Conservation (phyloP, 768 basidiomycete species). For the Pilatotrama ljubarskyi region DNA sequence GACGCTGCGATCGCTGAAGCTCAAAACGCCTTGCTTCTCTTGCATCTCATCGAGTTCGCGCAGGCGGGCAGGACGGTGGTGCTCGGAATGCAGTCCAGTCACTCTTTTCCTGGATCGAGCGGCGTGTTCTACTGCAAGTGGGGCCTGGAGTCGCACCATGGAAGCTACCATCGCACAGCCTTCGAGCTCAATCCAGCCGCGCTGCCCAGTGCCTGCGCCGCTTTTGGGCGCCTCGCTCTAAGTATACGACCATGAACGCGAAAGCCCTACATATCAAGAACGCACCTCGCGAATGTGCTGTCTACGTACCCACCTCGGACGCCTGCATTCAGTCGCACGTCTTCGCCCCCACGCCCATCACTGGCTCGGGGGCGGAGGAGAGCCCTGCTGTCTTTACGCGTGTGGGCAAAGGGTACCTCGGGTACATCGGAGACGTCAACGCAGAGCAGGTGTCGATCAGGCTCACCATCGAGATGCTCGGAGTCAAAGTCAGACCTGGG, state of each 20-base stretch:
- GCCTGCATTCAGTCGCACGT: slow-evolving; percentile 27
- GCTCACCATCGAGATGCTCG: slow-evolving; percentile 21
- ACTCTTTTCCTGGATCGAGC: slow-evolving; percentile 27
- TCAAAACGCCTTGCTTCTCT: slow-evolving; percentile 26
- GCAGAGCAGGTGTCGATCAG: slow-evolving; percentile 26
- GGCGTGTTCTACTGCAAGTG: slow-evolving; percentile 4
- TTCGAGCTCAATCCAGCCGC: slow-evolving; percentile 34
- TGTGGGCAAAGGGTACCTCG: slow-evolving; percentile 33
- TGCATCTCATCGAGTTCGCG: slow-evolving; percentile 38
- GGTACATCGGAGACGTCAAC: slow-evolving; percentile 39
- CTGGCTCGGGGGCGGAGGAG: slow-evolving; percentile 20
- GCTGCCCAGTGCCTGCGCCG: neutral
- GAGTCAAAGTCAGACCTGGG: slow-evolving; percentile 9
- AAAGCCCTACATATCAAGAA: slow-evolving; percentile 40
- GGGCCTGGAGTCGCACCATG: slow-evolving; percentile 39
- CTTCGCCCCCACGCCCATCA: slow-evolving; percentile 13
- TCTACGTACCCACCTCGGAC: slow-evolving; percentile 33
- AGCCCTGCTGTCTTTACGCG: slow-evolving; percentile 26
- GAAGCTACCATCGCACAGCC: slow-evolving; percentile 43
- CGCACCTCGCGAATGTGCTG: slow-evolving; percentile 27
- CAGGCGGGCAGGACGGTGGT: slow-evolving; percentile 40
- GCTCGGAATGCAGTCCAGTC: slow-evolving; percentile 38
- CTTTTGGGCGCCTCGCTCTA: slow-evolving; percentile 4
- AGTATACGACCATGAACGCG: slow-evolving; percentile 35
- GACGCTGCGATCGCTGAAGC: slow-evolving; percentile 37